These are phyloP conservation scores for Euclidium syriacum DNA, from an alignment of 345 rosid genomes.

Conservation along the genomic window DNA sequence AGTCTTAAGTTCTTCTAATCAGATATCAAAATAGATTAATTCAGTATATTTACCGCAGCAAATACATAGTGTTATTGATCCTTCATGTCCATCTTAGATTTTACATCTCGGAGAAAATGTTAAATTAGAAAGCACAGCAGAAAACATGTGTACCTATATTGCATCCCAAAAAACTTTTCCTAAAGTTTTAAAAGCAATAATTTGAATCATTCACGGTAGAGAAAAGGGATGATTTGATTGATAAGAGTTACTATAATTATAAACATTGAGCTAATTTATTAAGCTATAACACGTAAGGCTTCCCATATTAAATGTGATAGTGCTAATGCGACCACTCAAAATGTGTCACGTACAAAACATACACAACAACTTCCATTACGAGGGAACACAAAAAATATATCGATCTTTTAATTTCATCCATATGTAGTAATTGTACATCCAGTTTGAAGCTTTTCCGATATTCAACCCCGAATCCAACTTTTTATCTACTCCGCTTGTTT, in stretches of 20 bases:
- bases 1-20: not conserved
- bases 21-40: not conserved
- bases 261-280: slow-evolving; percentile 4
- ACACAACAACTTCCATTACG: not conserved
- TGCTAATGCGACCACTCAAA: slow-evolving; percentile 18
- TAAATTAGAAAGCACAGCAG: not conserved
- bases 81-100: slow-evolving; percentile 9
- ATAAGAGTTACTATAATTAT: slow-evolving; percentile 2
- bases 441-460: no score
- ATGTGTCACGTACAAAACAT: slow-evolving; percentile 26
- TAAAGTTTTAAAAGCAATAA: not conserved
- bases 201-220: slow-evolving; percentile 23
- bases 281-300: slow-evolving; percentile 25
- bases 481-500: no score
- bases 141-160: not conserved
- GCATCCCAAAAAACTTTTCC: no score
- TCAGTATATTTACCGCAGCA: not conserved
- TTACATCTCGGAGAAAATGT: not conserved
- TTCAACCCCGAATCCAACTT: no score
- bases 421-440: no score
- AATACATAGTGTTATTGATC: not conserved
- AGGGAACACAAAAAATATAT: not conserved
- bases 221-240: slow-evolving; percentile 25
- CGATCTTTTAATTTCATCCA: not conserved
- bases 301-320: slow-evolving; percentile 28